Percentiles rank a stretch among this genome's conserved stretches.
Conservation (phyloP, 2,329 filamentous ascomycete species). For the Pyrenochaeta sp. region DNA sequence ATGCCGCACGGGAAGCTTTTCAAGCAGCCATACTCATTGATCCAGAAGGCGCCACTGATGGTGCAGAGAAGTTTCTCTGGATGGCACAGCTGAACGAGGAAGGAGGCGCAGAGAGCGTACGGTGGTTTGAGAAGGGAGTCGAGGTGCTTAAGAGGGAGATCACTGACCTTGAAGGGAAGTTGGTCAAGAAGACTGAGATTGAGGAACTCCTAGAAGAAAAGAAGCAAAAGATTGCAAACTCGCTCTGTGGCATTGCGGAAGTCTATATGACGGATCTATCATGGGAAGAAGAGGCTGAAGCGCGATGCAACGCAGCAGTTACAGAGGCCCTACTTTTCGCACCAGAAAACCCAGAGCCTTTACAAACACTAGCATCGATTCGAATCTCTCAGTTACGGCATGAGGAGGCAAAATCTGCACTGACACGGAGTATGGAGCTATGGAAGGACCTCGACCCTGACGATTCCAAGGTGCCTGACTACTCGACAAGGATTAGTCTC, state of each 20-base stretch:
- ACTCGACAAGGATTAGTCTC: slow-evolving; percentile 83
- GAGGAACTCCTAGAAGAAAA: slow-evolving; percentile 67
- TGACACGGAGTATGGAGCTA: slow-evolving; percentile 79
- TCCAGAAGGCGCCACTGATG: slow-evolving; percentile 80
- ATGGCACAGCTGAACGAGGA: slow-evolving; percentile 84
- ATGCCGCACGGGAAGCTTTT: slow-evolving; percentile 77
- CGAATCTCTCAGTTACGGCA: slow-evolving; percentile 84
- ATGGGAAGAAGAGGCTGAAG: slow-evolving; percentile 88
- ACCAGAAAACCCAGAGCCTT: slow-evolving; percentile 83
- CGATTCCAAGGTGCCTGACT: slow-evolving; percentile 80
- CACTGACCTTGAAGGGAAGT: slow-evolving; percentile 64
- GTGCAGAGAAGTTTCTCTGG: slow-evolving; percentile 93
- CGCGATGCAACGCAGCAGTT: slow-evolving; percentile 84
- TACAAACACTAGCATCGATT: slow-evolving; percentile 94
- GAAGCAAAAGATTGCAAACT: slow-evolving; percentile 82
- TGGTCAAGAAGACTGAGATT: slow-evolving; percentile 45
- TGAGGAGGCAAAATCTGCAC: slow-evolving; percentile 81
- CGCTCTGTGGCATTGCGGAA: slow-evolving; percentile 93
- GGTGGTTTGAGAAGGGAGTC: slow-evolving; percentile 73
- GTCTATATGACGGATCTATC: slow-evolving; percentile 99
- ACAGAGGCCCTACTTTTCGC: slow-evolving; percentile 90
- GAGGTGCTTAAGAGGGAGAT: slow-evolving; percentile 76
- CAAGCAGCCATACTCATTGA: slow-evolving; percentile 78
- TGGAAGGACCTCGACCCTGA: slow-evolving; percentile 83
- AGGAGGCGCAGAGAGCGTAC: slow-evolving; percentile 67